Base-by-base conservation (phyloP, 2,329 filamentous ascomycete species). In the Aspergillus floridensis region DNA sequence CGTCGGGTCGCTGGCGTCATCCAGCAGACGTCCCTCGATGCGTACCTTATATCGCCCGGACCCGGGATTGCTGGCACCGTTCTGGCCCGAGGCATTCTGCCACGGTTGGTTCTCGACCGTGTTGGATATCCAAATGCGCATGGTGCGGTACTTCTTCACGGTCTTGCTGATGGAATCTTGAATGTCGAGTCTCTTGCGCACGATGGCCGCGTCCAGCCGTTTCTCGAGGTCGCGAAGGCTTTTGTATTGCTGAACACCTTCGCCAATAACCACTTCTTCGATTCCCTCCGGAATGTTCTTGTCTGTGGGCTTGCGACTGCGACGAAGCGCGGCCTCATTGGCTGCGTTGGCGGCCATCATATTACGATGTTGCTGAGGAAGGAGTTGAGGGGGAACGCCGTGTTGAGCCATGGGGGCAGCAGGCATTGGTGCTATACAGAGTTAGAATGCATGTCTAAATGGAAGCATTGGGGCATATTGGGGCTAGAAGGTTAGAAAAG, bases 81-180 rank as follows among this genome's bases (percentile, higher is more conserved):
- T 67, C 2, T 88, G 93, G 71, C 96, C 92, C 65, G 95, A 95
- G 38, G 85, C 86, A 72, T 93, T 88, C 66, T 99, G 95, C 95
- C 95, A 98, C 32, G 90, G 88, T 77, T 99, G 95, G 71, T 95
- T 91, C 75, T 97, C 92, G 35, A 89, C 92, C 1, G 92, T 96
- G 76, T 99, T 99, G 70, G 88, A 93, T 69, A 99, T 88, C 92
- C 92, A 98, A 64, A 99, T 85, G 63, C 93, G 89, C 76, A 99
- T 82, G 2, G 92, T 96, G 71, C 89, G 90, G 75, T 88, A 89
- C 66, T 90, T 86, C 85, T 91, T 95, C 61, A 86, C 82, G 62
- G 88, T 88, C 64, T 88, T 86, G 72, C 86, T 90, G 56, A 91
- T 85, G 48, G 87, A 88, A 73, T 98, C 93, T 63, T 91, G 86